Conservation (phyloP, 1,284 basidiomycete species). For the Fomitiporia mediterranea region DNA sequence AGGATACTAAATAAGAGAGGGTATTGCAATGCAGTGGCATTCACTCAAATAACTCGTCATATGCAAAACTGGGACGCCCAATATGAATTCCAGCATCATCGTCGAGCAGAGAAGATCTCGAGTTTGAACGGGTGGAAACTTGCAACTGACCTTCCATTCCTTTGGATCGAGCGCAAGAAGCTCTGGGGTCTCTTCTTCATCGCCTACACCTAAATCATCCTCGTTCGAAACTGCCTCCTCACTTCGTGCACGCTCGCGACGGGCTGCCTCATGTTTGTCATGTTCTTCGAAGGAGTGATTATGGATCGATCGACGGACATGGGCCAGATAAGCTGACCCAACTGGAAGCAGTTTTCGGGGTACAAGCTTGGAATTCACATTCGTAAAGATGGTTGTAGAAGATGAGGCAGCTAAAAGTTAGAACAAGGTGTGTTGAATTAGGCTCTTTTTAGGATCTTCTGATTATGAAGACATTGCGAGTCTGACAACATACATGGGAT, state of each 20-base stretch:
- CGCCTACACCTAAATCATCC: conserved; percentile 90
- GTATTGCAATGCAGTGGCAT: too few species aligned
- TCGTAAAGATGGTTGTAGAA: background rate
- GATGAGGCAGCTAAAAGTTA: background rate
- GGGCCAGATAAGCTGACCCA: conserved; percentile 79
- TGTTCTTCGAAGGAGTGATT: conserved; percentile 78
- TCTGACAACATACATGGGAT: conserved; percentile 10
- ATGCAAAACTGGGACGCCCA: too few species aligned
- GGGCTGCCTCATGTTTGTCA: conserved; percentile 60
- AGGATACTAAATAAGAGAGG: too few species aligned
- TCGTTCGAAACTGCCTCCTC: conserved; percentile 55
- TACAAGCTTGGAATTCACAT: conserved; percentile 30
- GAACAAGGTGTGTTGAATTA: background rate
- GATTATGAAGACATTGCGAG: background rate
- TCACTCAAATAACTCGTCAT: too few species aligned
- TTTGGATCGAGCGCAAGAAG: conserved; percentile 84
- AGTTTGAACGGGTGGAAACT: too few species aligned
- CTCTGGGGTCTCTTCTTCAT: conserved; percentile 80
- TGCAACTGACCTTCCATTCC: conserved; percentile 87
- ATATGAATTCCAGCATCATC: too few species aligned
- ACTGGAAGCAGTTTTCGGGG: conserved; percentile 64
- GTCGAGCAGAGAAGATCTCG: too few species aligned
- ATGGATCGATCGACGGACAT: conserved; percentile 71
- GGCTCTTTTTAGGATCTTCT: too few species aligned
- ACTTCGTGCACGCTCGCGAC: conserved; percentile 43